These are phyloP conservation scores for Soucietia sequanensis DNA, from an alignment of 805 yeast species.

Conservation along the genomic window DNA sequence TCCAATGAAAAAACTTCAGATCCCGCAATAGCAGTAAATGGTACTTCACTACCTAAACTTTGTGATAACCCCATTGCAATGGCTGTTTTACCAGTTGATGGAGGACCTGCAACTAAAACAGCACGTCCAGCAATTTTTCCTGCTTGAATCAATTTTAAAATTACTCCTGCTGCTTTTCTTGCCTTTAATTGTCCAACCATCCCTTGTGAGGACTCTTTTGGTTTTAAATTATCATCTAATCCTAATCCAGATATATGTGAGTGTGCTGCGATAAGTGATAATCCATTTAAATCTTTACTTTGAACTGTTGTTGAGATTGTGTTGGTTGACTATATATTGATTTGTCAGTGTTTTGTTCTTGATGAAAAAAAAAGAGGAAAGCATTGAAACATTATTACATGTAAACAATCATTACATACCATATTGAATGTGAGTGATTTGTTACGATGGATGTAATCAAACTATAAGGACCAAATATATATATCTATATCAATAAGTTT, in stretches of 20 bases:
- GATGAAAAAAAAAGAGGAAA: too few relatives aligned
- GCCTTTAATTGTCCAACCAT: conserved; percentile 98
- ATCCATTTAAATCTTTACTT: conserved; percentile 37
- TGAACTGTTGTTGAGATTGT: conserved; percentile 33
- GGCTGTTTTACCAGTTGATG: conserved; percentile 98
- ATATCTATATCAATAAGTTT: too few relatives aligned
- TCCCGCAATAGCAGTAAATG: conserved; percentile 94
- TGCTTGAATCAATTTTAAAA: conserved; percentile 87
- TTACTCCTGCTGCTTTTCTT: conserved; percentile 93
- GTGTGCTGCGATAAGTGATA: conserved; percentile 92
- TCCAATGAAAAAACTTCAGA: conserved; percentile 92
- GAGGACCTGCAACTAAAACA: conserved; percentile 94
- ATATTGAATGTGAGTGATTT: neutral
- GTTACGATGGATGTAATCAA: neutral
- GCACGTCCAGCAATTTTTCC: conserved; percentile 98
- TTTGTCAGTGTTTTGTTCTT: too few relatives aligned
- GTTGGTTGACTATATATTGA: conserved; percentile 15
- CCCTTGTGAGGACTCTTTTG: conserved; percentile 78
- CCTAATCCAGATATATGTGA: conserved; percentile 97
- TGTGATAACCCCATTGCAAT: conserved; percentile 91
- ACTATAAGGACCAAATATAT: too few relatives aligned
- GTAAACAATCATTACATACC: conserved; percentile 4
- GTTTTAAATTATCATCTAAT: conserved; percentile 86
- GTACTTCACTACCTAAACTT: conserved; percentile 74
- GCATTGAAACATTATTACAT: too few relatives aligned